phyloP scores from a whole-genome alignment of 768 basidiomycete genomes.

The Lactifluus hygrophoroides region DNA sequence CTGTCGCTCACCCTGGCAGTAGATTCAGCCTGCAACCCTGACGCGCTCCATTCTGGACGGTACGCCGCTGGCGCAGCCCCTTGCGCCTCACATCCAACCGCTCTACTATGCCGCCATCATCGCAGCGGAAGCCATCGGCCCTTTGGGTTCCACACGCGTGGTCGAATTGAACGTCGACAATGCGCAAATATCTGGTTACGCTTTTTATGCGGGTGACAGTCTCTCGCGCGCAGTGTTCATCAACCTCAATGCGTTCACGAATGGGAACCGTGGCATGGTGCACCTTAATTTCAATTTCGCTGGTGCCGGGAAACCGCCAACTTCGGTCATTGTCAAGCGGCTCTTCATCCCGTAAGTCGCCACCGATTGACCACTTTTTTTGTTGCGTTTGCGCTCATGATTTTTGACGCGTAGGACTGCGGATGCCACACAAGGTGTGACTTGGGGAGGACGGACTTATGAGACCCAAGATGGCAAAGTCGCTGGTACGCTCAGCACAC shows the following conservation, averaged over 20 bases:
- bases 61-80: slow-evolving; percentile 38
- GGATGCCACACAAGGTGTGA: slow-evolving; percentile 41
- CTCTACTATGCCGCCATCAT: slow-evolving; percentile 59
- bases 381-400: neutral
- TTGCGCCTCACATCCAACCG: slow-evolving; percentile 54
- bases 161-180: slow-evolving; percentile 44
- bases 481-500: slow-evolving; percentile 29
- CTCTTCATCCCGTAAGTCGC: slow-evolving; percentile 38
- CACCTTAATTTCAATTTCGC: slow-evolving; percentile 1
- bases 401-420: slow-evolving; percentile 32
- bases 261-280: slow-evolving; percentile 1
- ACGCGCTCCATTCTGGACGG: slow-evolving; percentile 52
- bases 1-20: neutral
- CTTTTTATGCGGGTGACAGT: slow-evolving; percentile 40
- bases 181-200: slow-evolving; percentile 48
- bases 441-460: slow-evolving; percentile 52
- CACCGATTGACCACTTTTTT: neutral
- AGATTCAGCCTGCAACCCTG: slow-evolving; percentile 59
- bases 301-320: slow-evolving; percentile 25
- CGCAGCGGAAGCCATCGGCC: slow-evolving; percentile 48
- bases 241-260: slow-evolving; percentile 42
- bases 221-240: slow-evolving; percentile 48
- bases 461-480: slow-evolving; percentile 41
- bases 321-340: slow-evolving; percentile 38
- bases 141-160: slow-evolving; percentile 32